Conservation (phyloP, 192 early-diverging fungal species). For the Powellomyces hirtus region DNA sequence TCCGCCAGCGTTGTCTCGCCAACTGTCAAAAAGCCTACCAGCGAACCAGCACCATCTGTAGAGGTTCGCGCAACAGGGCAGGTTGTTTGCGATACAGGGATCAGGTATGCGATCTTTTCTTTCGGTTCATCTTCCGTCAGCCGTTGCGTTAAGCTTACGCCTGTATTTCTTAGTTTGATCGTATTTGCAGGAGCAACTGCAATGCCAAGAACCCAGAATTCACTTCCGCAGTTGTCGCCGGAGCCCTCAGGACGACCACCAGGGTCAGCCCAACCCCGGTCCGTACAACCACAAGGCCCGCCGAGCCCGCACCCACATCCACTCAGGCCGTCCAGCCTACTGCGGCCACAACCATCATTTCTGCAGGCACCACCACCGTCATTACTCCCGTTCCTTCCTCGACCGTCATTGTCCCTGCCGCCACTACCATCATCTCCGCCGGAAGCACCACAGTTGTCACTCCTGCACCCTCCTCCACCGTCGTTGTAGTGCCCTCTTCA, state of each 20-base stretch:
- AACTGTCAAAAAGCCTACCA: background rate
- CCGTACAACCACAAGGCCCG: background rate
- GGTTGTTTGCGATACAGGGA: background rate
- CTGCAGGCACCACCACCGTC: background rate
- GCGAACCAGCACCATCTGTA: background rate
- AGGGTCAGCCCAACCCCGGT: background rate
- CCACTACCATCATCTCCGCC: background rate
- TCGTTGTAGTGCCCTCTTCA: background rate
- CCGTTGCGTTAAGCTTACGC: too few relatives aligned
- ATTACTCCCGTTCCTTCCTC: background rate
- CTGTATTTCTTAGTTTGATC: too few relatives aligned
- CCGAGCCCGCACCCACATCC: background rate
- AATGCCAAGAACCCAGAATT: conserved; percentile 4
- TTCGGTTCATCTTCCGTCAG: too few relatives aligned
- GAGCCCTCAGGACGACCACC: background rate
- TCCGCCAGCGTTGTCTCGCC: background rate
- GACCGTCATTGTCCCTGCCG: background rate
- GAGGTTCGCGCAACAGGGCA: background rate
- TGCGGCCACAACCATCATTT: background rate
- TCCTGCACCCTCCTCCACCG: background rate
- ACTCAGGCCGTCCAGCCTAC: background rate
- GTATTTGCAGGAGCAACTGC: conserved; percentile 6
- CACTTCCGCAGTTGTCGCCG: conserved; percentile 6
- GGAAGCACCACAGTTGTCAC: too few relatives aligned
- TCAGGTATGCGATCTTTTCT: too few relatives aligned